Evolutionary conservation across 768 basidiomycete species (phyloP).

Genomic region (Zangia roseola): DNA sequence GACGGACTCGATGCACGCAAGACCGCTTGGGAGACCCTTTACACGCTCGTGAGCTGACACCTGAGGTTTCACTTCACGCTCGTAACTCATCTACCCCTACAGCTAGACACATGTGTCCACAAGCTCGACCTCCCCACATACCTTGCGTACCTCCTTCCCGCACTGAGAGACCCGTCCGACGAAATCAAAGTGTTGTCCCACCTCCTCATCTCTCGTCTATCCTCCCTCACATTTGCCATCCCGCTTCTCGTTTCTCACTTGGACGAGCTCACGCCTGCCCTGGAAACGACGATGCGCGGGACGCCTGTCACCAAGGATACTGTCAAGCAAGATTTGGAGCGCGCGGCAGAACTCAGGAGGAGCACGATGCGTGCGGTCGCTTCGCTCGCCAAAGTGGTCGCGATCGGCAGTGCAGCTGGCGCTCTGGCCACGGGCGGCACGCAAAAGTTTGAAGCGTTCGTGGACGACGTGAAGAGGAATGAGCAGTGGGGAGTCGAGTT

Average conservation of each 20-base stretch:
- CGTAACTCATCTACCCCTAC: not conserved
- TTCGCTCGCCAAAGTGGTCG: conserved; percentile 73
- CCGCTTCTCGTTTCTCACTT: conserved; percentile 56
- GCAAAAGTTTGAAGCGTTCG: conserved; percentile 72
- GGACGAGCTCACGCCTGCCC: conserved; percentile 78
- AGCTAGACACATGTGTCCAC: conserved; percentile 90
- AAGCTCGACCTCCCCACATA: conserved; percentile 88
- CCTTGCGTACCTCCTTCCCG: conserved; percentile 75
- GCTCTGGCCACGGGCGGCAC: conserved; percentile 22
- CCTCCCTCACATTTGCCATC: conserved; percentile 56
- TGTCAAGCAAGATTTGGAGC: conserved; percentile 89
- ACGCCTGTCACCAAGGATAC: conserved; percentile 90
- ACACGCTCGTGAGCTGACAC: conserved; percentile 71
- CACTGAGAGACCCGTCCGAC: conserved; percentile 86
- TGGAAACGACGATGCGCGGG: conserved; percentile 90
- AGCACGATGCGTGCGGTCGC: conserved; percentile 87
- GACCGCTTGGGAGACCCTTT: conserved; percentile 96
- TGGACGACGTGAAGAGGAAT: conserved; percentile 69
- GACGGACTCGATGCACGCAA: conserved; percentile 96
- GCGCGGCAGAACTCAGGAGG: conserved; percentile 86
- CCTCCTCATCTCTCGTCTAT: conserved; percentile 91
- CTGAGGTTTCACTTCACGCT: not conserved
- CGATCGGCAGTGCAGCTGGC: conserved; percentile 54
- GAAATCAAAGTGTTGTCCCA: conserved; percentile 97
- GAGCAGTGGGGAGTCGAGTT: conserved; percentile 69